phyloP scores from a whole-genome alignment of 2,329 filamentous ascomycete species.

The Pyrenochaeta sp. region DNA sequence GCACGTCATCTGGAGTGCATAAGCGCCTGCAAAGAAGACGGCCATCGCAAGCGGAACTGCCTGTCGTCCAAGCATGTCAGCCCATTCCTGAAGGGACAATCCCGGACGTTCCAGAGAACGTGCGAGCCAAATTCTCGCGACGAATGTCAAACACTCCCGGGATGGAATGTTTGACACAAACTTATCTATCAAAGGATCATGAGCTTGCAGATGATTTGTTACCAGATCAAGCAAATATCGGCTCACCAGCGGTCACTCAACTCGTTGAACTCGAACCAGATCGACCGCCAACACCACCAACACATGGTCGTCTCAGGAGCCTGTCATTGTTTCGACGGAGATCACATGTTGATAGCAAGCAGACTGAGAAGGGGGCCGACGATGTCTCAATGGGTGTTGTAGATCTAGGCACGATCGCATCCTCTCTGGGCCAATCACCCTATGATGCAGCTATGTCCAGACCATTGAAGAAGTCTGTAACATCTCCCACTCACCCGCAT shows the following conservation, averaged over 20 bases:
- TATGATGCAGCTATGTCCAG: constrained; percentile 52
- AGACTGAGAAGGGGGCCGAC: constrained; percentile 21
- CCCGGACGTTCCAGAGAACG: constrained; percentile 41
- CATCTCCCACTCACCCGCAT: constrained; percentile 43
- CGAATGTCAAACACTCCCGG: constrained; percentile 44
- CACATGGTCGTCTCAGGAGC: constrained; percentile 32
- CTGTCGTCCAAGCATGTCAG: constrained; percentile 42
- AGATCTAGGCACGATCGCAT: constrained; percentile 52
- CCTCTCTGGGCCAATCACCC: constrained; percentile 52
- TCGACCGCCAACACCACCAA: constrained; percentile 28
- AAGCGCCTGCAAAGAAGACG: constrained; percentile 43
- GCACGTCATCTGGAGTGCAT: constrained; percentile 19
- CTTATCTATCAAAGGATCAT: constrained; percentile 41
- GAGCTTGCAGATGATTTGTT: constrained; percentile 16
- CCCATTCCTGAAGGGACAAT: constrained; percentile 40
- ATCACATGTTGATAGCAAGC: constrained; percentile 32
- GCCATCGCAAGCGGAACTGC: constrained; percentile 33
- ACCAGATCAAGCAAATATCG: constrained; percentile 4
- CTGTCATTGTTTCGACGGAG: constrained; percentile 41
- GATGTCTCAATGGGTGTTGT: constrained; percentile 33
- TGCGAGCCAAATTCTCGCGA: constrained; percentile 46
- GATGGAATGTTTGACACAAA: constrained; percentile 47
- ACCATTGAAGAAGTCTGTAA: constrained; percentile 20
- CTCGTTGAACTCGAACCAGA: constrained; percentile 30
- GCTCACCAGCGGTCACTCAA: constrained; percentile 17